phyloP scores from a whole-genome alignment of 208 protist species.

The Porcisia hertigi region DNA sequence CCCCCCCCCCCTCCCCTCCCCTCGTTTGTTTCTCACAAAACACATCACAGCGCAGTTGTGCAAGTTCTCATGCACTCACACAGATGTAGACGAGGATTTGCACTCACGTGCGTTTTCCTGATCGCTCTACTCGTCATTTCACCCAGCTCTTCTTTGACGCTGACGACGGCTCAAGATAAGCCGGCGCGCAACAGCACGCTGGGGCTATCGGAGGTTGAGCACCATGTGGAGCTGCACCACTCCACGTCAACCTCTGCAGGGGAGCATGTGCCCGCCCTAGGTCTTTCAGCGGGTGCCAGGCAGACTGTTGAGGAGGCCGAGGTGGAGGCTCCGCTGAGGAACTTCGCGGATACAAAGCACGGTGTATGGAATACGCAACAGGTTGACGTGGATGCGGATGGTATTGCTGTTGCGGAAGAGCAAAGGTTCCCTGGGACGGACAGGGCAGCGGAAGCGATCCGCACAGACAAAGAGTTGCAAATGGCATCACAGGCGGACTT shows the following conservation, averaged over 20 bases:
- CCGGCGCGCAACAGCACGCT: not conserved
- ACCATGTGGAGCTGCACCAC: not conserved
- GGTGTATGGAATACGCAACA: not conserved
- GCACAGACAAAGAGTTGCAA: not conserved
- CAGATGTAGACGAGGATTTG: not conserved
- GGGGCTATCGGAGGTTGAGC: not conserved
- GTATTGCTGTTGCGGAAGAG: not conserved
- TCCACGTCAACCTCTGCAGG: not conserved
- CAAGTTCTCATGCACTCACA: not conserved
- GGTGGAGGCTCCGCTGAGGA: slow-evolving; percentile 2
- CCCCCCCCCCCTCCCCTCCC: no score
- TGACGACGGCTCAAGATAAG: not conserved
- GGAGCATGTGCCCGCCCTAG: not conserved
- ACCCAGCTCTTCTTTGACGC: not conserved
- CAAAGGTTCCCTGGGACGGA: not conserved
- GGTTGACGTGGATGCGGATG: not conserved
- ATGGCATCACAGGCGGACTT: not conserved
- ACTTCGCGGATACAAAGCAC: not conserved
- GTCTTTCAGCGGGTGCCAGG: not conserved
- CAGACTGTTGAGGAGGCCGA: not conserved
- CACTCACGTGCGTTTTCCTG: slow-evolving; percentile 1
- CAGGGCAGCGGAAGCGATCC: not conserved
- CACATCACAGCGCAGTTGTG: not conserved
- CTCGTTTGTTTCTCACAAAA: not conserved
- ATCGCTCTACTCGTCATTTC: not conserved